These are phyloP conservation scores for Spergularia azorica DNA, from an alignment of 179 eudicot genomes.

Conservation along the genomic window DNA sequence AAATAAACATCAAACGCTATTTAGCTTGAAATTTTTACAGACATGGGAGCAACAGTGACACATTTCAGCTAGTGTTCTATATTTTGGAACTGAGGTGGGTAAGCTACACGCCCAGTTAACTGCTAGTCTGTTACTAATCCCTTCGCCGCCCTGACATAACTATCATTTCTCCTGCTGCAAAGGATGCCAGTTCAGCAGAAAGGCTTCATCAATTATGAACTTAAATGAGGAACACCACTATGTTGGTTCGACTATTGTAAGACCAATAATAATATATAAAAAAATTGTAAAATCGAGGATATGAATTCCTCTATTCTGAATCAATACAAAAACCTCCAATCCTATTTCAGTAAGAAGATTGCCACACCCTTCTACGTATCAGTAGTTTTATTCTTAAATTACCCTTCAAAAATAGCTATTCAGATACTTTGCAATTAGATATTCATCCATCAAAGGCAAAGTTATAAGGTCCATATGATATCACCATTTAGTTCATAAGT, in stretches of 20 bases:
- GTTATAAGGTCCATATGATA: no score
- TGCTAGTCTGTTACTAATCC: background rate
- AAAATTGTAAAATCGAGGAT: no score
- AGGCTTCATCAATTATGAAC: background rate
- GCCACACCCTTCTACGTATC: no score
- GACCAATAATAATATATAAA: no score
- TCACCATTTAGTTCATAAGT: background rate
- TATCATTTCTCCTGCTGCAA: background rate
- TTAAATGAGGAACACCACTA: background rate
- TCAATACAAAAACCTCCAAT: background rate
- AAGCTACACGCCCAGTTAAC: background rate
- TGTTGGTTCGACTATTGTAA: no score
- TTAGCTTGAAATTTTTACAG: background rate
- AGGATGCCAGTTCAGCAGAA: background rate
- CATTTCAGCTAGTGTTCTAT: background rate
- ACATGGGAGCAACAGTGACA: background rate
- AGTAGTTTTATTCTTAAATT: no score
- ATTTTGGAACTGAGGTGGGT: background rate
- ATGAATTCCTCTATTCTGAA: background rate
- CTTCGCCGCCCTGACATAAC: background rate
- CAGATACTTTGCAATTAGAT: no score
- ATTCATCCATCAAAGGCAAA: no score
- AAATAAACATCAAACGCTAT: conserved; percentile 32
- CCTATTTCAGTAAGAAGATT: no score
- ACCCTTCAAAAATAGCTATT: no score